Evolutionary conservation across 2,329 filamentous ascomycete species (phyloP), one percentile per base, ranked within the genome.

Genomic region (Cryphonectria radicalis): DNA sequence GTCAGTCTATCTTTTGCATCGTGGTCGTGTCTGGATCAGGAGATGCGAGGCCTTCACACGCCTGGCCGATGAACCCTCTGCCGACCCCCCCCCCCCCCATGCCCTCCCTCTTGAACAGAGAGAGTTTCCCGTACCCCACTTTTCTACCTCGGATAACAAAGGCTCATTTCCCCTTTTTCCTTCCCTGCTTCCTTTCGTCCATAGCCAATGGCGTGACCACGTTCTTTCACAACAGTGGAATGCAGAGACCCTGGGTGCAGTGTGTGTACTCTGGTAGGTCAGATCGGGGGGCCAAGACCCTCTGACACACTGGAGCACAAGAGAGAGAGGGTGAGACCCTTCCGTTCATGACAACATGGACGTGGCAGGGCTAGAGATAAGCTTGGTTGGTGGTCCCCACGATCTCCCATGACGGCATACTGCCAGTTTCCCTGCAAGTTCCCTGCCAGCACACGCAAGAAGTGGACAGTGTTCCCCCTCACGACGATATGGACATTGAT

Each of bases 151-250:
- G 71, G 71, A 68, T 67, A 57, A 65, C 59, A 19, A 65, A 59
- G 68, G 68, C 63, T 57, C 60, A 66, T 60, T 32, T 63, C 35
- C 6, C 55, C 62, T n/a, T 50, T 50, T 50, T n/a, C 11, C 7
- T 8, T 11, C 7, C 17, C 43, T 46, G 37, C 40, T 68, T 63
- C 70, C 60, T 25, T 66, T 68, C 53, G 28, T 66, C 70, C 70
- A 70, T 19, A 43, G 37, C 70, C 71, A 72, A 72, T 72, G 42
- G 43, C 65, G n/a, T 63, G 60, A 65, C 65, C 71, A 72, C 71
- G 68, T 68, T 67, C 17, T 28, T 35, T n/a, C n/a, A 17, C 37
- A 60, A n/a, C 55, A n/a, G 66, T 59, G 66, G 66, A 40, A 67
- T 40, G 28, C 66, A 67, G 57, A 17, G 37, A 43, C 17, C 66